Evolutionary conservation across 192 early-diverging fungal species (phyloP).

Genomic region (Lobosporangium transversale): DNA sequence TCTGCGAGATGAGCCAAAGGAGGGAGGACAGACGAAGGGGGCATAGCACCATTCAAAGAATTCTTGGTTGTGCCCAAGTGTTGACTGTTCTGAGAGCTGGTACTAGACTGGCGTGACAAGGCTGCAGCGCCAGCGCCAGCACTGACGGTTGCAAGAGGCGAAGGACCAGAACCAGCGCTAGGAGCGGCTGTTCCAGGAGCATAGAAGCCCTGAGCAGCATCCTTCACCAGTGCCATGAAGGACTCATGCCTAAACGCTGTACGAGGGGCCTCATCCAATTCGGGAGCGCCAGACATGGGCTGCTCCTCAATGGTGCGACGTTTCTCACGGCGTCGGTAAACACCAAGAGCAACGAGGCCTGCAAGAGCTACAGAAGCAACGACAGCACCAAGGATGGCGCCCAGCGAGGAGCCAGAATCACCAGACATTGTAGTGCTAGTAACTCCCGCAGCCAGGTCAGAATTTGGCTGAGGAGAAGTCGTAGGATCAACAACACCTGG

Average conservation of each 20-base stretch:
- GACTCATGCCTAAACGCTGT: slow-evolving; percentile 51
- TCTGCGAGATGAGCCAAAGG: slow-evolving; percentile 42
- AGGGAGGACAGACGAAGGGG: slow-evolving; percentile 23
- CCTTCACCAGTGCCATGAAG: slow-evolving; percentile 51
- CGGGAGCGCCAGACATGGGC: background rate
- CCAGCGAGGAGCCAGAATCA: slow-evolving; percentile 10
- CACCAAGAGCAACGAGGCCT: slow-evolving; percentile 33
- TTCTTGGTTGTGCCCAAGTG: slow-evolving; percentile 19
- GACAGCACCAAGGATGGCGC: slow-evolving; percentile 20
- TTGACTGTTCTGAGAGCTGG: slow-evolving; percentile 34
- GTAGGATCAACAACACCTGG: background rate
- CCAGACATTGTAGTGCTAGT: slow-evolving; percentile 14
- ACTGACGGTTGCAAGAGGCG: slow-evolving; percentile 1
- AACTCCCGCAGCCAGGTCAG: background rate
- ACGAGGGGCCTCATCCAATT: slow-evolving; percentile 46
- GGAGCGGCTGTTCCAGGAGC: slow-evolving; percentile 33
- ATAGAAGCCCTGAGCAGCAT: slow-evolving; percentile 48
- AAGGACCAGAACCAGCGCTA: slow-evolving; percentile 1
- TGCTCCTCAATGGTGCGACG: slow-evolving; percentile 12
- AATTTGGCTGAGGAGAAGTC: background rate
- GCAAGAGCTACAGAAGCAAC: slow-evolving; percentile 32
- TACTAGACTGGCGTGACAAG: slow-evolving; percentile 30
- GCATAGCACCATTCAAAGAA: slow-evolving; percentile 24
- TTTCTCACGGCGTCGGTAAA: slow-evolving; percentile 35
- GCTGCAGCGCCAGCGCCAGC: slow-evolving; percentile 23